Base-by-base conservation (phyloP, 2,329 filamentous ascomycete species). In the Diaporthe eres region DNA sequence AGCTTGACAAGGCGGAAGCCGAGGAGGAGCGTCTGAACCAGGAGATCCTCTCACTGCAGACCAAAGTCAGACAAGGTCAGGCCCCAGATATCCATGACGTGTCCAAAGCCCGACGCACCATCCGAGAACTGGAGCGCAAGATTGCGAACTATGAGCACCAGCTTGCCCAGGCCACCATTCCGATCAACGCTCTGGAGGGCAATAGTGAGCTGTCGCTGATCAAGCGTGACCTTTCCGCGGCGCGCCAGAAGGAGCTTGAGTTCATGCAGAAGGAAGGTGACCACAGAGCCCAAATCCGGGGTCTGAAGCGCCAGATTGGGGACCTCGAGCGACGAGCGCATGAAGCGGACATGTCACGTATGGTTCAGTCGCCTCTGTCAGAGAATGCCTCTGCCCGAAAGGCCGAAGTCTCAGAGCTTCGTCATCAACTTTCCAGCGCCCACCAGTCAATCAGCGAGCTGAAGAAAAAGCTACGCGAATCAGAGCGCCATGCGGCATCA, bases 261-360 rank as follows among this genome's bases (percentile, higher is more conserved):
- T 88, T 92, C 71, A 83, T 93, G 42, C 90, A 94, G 79, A 90
- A 91, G n/a, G 93, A 94, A 80, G 85, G 88, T 13, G 83, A 89
- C 9, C 90, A 93, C 78, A 93, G 92, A 78, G 90, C 93, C 42
- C 85, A 86, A 2, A 87, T 93, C 75, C 92, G 92, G 76, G 85
- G 87, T 28, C 88, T 94, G 75, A 94, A 93, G 82, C 88, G 89
- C 65, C 90, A 92, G 75, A 88, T 95, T 67, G 86, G 89, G 2
- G 91, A 94, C 49, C 87, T 95, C 22, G 93, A 95, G 81, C 89
- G 89, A 55, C 90, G 93, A 75, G 86, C 93, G 6, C 92, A 94
- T 78, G 91, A 95, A 75, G 87, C 90, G 8, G 88, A 92, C 61
- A 87, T 92, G 55, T 88, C 88, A 25, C 87, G 86, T 15, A 81